These are phyloP conservation scores for Arthrobotrys megalospora DNA, from an alignment of 2,329 filamentous ascomycete genomes.

Conservation along the genomic window DNA sequence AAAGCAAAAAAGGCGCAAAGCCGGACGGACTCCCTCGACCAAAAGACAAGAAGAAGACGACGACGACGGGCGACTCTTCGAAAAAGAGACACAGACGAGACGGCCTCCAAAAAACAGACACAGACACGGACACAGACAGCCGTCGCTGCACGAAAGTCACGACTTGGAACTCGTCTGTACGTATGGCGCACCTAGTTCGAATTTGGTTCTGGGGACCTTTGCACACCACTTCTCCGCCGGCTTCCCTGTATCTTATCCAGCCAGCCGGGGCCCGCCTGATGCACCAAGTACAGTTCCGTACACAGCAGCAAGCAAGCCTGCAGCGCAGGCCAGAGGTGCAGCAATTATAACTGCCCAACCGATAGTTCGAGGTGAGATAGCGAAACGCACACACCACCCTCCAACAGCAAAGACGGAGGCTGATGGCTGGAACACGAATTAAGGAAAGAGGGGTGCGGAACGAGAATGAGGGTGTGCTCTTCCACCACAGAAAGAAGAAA, in stretches of 20 bases:
- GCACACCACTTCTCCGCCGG: constrained; percentile 41
- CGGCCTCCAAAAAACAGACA: background rate
- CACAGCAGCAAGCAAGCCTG: constrained; percentile 56
- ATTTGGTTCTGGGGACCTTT: constrained; percentile 52
- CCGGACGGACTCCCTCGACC: constrained; percentile 12
- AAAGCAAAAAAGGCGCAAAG: constrained; percentile 13
- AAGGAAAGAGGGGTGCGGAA: constrained; percentile 56
- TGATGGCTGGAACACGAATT: constrained; percentile 56
- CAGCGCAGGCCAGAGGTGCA: constrained; percentile 55
- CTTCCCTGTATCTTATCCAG: constrained; percentile 55
- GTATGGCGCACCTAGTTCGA: constrained; percentile 33
- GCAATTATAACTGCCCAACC: constrained; percentile 34
- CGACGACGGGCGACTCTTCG: background rate
- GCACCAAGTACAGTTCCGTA: constrained; percentile 40
- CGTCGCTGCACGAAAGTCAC: constrained; percentile 26
- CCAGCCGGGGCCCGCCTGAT: constrained; percentile 48
- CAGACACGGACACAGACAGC: background rate
- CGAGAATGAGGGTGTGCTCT: constrained; percentile 50
- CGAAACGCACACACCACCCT: constrained; percentile 53
- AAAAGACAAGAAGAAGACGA: background rate
- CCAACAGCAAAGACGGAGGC: constrained; percentile 43
- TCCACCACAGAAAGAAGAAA: constrained; percentile 59
- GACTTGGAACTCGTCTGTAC: constrained; percentile 14
- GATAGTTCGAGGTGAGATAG: constrained; percentile 49
- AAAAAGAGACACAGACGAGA: constrained; percentile 11